Conservation (phyloP, 495 filamentous ascomycete species). For the Penicillium crystallinum region DNA sequence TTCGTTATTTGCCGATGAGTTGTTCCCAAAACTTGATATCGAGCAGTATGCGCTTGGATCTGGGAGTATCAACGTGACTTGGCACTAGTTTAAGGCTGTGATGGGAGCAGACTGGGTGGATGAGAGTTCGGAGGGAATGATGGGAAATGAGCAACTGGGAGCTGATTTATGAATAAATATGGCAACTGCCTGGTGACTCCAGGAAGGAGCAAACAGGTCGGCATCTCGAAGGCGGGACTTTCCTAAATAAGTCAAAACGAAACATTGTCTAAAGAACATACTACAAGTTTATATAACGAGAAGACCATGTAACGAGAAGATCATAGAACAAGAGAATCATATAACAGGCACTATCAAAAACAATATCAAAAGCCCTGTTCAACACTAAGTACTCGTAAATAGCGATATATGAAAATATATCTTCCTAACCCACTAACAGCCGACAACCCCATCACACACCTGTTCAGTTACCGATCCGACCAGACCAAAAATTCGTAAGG, state of each 20-base stretch:
- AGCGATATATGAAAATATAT: too few relatives aligned
- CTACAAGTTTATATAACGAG: too few relatives aligned
- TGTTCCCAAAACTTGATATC: too few relatives aligned
- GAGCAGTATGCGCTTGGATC: background rate
- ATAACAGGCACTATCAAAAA: too few relatives aligned
- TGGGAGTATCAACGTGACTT: background rate
- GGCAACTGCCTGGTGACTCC: background rate
- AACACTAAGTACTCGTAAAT: too few relatives aligned
- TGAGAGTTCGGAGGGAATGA: background rate
- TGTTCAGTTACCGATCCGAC: too few relatives aligned
- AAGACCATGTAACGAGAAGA: too few relatives aligned
- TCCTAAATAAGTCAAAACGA: background rate
- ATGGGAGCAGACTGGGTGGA: background rate
- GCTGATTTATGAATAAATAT: background rate
- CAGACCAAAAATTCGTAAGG: background rate
- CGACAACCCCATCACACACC: too few relatives aligned
- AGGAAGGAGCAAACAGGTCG: background rate
- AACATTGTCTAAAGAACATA: too few relatives aligned
- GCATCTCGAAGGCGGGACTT: background rate
- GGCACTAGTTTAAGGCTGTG: background rate
- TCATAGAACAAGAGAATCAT: too few relatives aligned
- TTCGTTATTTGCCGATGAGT: background rate
- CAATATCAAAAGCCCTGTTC: too few relatives aligned
- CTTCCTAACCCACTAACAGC: too few relatives aligned
- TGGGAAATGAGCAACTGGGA: background rate